Base-by-base conservation (phyloP, 1,284 basidiomycete genomes). In the Vanrija humicola region DNA sequence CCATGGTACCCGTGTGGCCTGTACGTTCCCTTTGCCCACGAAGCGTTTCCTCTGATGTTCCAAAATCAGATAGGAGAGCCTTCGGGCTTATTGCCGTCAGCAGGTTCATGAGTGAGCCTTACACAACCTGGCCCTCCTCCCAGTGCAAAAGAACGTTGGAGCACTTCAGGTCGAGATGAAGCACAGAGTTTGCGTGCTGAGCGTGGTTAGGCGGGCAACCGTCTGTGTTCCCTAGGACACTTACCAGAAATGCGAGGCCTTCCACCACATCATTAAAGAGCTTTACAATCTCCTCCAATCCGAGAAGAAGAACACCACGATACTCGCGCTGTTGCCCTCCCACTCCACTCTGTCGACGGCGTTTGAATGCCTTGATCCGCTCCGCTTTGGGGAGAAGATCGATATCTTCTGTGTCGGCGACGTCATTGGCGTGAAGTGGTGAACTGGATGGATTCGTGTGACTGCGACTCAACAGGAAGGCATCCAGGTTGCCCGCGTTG, bases 1-100 rank as follows among this genome's bases (percentile, higher is more conserved):
- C 92, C 74, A 79, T 90, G 80, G 92, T 96, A 60, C 93, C 92
- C 18, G 92, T 96, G 70, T 95, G 91, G 7, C 93, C 93, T 2
- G 89, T 89, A 16, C 90, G 82, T 34, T 81, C 77, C 15, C 83
- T 77, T 14, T 84, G 80, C 3, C 82, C 81, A 43, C 84, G 83
- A 6, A 93, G 79, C 86, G 89, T 90, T 66, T 93, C 90, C 47
- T 89, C 84, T 12, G 90, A 94, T 0, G 92, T 95, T 5, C 93
- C 93, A 74, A 97, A 97, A 67, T 97, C 93, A 1, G 90, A 91
- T 12, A 96, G 79, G 86, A 95, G 87, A 0, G 90, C 91, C 45
- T 76, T 78, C 0, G 80, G 80, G 42, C 78, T 79, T 42, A 10
- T 1, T 6, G 16, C 10, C 8, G 12, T 8, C 46, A 46, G 25